Base-by-base conservation (phyloP, 305 asterid genomes). In the Stenogyne calaminthoides region DNA sequence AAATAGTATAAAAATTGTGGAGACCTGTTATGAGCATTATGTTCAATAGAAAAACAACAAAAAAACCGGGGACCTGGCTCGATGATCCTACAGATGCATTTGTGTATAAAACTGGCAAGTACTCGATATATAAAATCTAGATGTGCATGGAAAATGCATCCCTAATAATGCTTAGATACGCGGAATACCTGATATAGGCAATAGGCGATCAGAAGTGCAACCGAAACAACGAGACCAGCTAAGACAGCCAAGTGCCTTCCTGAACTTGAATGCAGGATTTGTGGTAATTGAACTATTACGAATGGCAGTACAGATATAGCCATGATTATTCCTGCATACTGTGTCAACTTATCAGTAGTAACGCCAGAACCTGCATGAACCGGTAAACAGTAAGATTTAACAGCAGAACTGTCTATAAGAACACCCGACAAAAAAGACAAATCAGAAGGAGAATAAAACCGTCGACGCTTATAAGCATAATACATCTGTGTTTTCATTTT, bases 141-240 rank as follows among this genome's bases (percentile, higher is more conserved):
- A 63, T 69, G 14, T 37, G 75, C 46, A 68, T 46, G 73, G 51
- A 51, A 71, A 65, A 55, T 4, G 69, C 55, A 32, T 29, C 9
- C 71, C 65, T 6, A 37, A 25, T 64, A 67, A 49, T 59, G 8
- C 54, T 34, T 1, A 3, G 71, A 64, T 22, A 56, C 14, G 67
- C 7, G 63, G 59, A 55, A 46, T 89, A 95, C 98, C 99, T 92
- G 99, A 86, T 90, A 95, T 51, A 92, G 78, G 82, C 97, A 95
- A 75, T 95, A 95, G 74, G 91, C 57, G 78, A 95, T 71, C 61
- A 92, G 84, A 56, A 89, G 85, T 36, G 86, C 65, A 75, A 82
- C 77, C 9, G 99, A 92, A 46, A 86, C 80, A 52, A 92, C 85
- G 44, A 95, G 95, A 67, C 77, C 95, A 76, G 87, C 80, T 88